Evolutionary conservation across 495 filamentous ascomycete species (phyloP), one percentile per base, ranked within the genome.

Genomic region (Entonaema liquescens): DNA sequence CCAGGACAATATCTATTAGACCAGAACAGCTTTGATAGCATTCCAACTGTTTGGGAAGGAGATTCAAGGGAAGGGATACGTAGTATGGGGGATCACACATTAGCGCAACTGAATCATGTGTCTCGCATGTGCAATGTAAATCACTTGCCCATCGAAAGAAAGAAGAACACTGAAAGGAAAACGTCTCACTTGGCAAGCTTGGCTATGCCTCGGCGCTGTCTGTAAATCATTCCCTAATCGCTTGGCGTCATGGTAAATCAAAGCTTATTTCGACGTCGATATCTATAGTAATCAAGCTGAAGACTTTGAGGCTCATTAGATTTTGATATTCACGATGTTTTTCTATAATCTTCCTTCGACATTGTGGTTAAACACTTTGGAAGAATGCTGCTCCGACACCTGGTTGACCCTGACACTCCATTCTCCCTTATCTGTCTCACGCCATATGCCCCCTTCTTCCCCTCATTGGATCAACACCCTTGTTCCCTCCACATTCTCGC

Each of bases 231-330:
- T 54, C 42, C 55, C 58, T 35, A 49, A 60, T 49, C 25, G 28
- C 70, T 68, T 68, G 60, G 70, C 65, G 55, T 55, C 5, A 40
- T 54, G 31, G 60, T 26, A 26, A 44, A 52, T 8, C 26, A 65
- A 72, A 72, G 70, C 70, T 72, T 72, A 40, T 72, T 72, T 72
- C 49, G 65, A 72, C 70, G 60, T 50, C 59, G 38, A 64, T 52
- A 47, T 52, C 33, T 7, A 12, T 56, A 56, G 17, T 35, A 35
- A 35, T 35, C 13, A 2, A 23, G 26, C 9, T 56, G 53, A 19
- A 8, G 53, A 36, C 0, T 2, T 55, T 31, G 29, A 31, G 53
- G 29, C 26, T 35, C 28, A 17, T 21, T 17, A 56, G 8, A 36
- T 7, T 31, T 49, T 49, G 12, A 29, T 40, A 19, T 13, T 19